phyloP scores from a whole-genome alignment of 2,329 filamentous ascomycete genomes.

The Venturia oleaginea region DNA sequence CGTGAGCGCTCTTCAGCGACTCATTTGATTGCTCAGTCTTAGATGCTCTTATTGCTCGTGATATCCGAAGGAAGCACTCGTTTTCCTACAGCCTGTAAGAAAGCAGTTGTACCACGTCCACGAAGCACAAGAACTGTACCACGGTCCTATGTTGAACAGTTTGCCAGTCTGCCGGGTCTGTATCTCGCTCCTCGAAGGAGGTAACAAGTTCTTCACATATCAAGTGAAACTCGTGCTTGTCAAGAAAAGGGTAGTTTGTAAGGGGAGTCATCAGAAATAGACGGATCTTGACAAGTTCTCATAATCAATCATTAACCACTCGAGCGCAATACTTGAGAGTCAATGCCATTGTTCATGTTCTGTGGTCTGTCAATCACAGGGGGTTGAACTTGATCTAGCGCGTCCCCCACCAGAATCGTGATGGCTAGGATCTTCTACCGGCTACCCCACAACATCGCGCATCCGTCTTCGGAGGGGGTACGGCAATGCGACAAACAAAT shows the following conservation, averaged over 20 bases:
- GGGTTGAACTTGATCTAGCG: no score
- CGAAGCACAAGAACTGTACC: background rate
- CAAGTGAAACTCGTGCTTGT: background rate
- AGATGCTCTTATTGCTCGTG: background rate
- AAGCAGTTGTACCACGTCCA: background rate
- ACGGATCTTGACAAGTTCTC: no score
- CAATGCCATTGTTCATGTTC: background rate
- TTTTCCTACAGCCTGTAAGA: background rate
- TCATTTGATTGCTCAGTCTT: background rate
- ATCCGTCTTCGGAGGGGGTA: no score
- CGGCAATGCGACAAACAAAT: background rate
- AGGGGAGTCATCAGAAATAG: background rate
- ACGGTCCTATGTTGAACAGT: background rate
- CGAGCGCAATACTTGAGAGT: no score
- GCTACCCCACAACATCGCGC: conserved; percentile 1
- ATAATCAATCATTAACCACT: background rate
- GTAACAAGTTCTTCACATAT: conserved; percentile 5
- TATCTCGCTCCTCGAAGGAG: background rate
- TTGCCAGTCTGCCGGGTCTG: background rate
- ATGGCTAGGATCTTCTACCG: no score
- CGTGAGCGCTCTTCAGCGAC: no score
- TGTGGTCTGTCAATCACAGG: background rate
- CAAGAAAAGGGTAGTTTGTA: background rate
- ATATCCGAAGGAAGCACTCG: background rate
- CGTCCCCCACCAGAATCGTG: no score